A percentile compares a stretch with the other conserved stretches of the same genome.
phyloP scores from a whole-genome alignment of 805 yeast genomes.

The Kodamaea laetipori region DNA sequence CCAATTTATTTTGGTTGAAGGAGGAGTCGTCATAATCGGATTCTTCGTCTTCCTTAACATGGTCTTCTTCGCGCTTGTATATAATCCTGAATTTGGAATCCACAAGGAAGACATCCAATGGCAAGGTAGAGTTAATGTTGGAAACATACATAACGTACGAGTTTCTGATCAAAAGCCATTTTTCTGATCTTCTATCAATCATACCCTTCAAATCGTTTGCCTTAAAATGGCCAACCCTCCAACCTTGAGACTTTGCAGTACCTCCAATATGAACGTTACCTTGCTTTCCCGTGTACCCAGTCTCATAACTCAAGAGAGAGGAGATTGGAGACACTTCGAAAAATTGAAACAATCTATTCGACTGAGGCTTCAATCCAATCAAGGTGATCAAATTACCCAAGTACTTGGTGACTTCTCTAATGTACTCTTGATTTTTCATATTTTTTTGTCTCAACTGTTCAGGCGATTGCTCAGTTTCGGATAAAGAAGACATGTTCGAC shows the following conservation, averaged over 20 bases:
- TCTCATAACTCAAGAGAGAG: conserved; percentile 77
- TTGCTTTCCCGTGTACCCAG: conserved; percentile 82
- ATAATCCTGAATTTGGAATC: conserved; percentile 69
- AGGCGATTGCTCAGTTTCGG: conserved; percentile 25
- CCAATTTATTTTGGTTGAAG: conserved; percentile 26
- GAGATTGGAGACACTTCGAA: conserved; percentile 90
- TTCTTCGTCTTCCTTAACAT: conserved; percentile 37
- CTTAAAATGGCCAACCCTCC: conserved; percentile 90
- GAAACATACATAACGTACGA: conserved; percentile 85
- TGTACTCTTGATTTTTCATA: conserved; percentile 39
- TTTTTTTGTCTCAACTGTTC: conserved; percentile 30
- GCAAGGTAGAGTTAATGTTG: conserved; percentile 81
- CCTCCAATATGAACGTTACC: conserved; percentile 81
- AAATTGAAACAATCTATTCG: conserved; percentile 81
- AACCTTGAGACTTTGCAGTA: conserved; percentile 85
- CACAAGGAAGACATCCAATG: conserved; percentile 88
- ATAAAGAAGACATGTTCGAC: conserved; percentile 26
- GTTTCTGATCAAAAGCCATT: conserved; percentile 88
- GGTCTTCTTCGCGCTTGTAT: conserved; percentile 37
- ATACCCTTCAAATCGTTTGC: conserved; percentile 79
- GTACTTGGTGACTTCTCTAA: conserved; percentile 61
- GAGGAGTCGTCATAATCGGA: conserved; percentile 49
- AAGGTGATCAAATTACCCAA: conserved; percentile 59
- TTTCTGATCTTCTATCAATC: conserved; percentile 87
- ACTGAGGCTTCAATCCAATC: conserved; percentile 73